These are phyloP conservation scores for Mycena sp. DNA, from an alignment of 1,284 basidiomycete genomes.

Conservation along the genomic window DNA sequence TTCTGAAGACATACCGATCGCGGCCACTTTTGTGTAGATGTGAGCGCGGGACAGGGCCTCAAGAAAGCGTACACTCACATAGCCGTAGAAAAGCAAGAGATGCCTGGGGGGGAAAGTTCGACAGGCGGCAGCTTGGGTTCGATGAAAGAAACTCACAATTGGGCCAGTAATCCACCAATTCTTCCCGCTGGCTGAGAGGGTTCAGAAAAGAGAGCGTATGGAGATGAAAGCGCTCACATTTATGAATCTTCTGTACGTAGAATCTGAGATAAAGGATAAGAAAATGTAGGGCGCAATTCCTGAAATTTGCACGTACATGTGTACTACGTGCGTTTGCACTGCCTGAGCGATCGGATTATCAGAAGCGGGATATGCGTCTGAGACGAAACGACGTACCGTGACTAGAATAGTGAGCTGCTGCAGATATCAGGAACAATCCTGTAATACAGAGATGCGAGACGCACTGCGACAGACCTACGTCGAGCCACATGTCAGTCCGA, in stretches of 20 bases:
- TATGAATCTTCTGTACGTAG: constrained; percentile 28
- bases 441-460: not conserved
- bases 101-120: constrained; percentile 29
- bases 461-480: constrained; percentile 20
- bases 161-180: constrained; percentile 46
- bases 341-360: constrained; percentile 12
- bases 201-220: not conserved
- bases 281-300: too few relatives aligned
- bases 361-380: not conserved
- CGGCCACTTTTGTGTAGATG: not conserved
- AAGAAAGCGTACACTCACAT: not conserved
- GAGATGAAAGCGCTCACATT: not conserved
- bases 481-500: not conserved
- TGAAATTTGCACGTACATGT: constrained; percentile 6
- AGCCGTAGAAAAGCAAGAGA: constrained; percentile 42
- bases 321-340: constrained; percentile 27
- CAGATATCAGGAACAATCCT: not conserved
- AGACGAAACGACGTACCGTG: constrained; percentile 7
- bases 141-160: constrained; percentile 40
- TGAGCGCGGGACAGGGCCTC: not conserved
- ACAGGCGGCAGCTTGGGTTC: not conserved
- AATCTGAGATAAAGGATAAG: constrained; percentile 1
- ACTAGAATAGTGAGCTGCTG: constrained; percentile 20
- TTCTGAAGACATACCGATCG: constrained; percentile 4
- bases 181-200: constrained; percentile 43